A percentile compares a stretch with the other conserved stretches of the same genome.
phyloP scores from a whole-genome alignment of 345 rosid genomes.

The Eucalyptus albens region DNA sequence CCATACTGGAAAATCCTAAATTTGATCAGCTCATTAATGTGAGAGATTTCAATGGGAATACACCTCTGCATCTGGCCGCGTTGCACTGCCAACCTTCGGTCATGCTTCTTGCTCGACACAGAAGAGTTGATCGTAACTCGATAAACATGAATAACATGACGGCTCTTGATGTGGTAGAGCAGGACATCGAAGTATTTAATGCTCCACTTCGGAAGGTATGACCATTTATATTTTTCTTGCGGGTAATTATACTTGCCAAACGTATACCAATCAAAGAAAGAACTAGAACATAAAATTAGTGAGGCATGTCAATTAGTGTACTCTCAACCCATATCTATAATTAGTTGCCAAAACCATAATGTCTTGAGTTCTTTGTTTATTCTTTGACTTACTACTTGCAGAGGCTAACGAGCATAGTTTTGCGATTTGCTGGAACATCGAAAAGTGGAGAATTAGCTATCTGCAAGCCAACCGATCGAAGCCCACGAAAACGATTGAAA shows the following conservation, averaged over 20 bases:
- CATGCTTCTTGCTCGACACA: neutral
- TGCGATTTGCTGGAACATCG: neutral
- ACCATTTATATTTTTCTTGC: accelerated
- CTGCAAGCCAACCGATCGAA: neutral
- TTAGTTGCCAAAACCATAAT: neutral
- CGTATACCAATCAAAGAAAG: neutral
- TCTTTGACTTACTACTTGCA: too few relatives aligned
- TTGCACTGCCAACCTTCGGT: neutral
- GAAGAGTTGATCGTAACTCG: neutral
- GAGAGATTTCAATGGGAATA: too few relatives aligned
- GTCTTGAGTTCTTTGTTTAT: too few relatives aligned
- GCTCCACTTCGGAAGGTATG: neutral
- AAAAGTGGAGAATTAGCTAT: neutral
- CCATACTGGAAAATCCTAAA: too few relatives aligned
- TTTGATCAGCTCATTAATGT: too few relatives aligned
- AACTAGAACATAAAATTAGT: neutral
- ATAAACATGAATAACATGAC: neutral
- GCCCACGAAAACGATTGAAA: neutral
- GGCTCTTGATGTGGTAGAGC: neutral
- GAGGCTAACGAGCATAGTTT: too few relatives aligned
- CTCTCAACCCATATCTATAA: too few relatives aligned
- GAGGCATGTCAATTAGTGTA: neutral
- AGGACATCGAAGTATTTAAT: neutral
- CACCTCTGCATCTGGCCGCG: neutral
- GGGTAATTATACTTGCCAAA: neutral